Conservation (phyloP, 345 rosid genomes). For the Citrus reticulata region DNA sequence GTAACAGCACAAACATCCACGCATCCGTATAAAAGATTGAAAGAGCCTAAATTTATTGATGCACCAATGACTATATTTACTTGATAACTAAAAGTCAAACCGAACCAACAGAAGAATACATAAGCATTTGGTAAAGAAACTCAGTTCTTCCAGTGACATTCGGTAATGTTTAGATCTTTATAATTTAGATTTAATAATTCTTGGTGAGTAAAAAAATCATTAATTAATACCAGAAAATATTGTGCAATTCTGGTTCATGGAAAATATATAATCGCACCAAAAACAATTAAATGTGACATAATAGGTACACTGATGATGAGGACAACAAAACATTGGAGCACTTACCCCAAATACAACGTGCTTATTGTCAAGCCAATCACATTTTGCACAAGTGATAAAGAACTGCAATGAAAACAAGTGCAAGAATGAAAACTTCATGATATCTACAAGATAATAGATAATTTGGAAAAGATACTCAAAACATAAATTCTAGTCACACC, state of each 20-base stretch:
- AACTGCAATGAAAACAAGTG: constrained; percentile 54
- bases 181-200: too few species aligned
- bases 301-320: neutral
- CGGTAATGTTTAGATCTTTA: neutral
- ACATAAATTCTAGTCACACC: neutral
- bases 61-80: neutral
- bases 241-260: neutral
- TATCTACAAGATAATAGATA: neutral
- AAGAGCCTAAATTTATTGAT: neutral
- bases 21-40: neutral
- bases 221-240: neutral
- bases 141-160: neutral
- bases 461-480: neutral
- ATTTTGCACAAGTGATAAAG: constrained; percentile 89
- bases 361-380: constrained; percentile 98
- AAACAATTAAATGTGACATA: neutral
- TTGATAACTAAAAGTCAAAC: neutral
- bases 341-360: constrained; percentile 98
- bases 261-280: neutral
- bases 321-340: neutral
- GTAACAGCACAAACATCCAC: neutral
- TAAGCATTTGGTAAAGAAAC: neutral
- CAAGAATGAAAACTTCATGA: neutral
- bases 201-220: neutral
- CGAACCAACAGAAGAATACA: neutral